These are phyloP conservation scores for Carex pumila DNA, from an alignment of 176 grass and related monocot species.

Conservation along the genomic window DNA sequence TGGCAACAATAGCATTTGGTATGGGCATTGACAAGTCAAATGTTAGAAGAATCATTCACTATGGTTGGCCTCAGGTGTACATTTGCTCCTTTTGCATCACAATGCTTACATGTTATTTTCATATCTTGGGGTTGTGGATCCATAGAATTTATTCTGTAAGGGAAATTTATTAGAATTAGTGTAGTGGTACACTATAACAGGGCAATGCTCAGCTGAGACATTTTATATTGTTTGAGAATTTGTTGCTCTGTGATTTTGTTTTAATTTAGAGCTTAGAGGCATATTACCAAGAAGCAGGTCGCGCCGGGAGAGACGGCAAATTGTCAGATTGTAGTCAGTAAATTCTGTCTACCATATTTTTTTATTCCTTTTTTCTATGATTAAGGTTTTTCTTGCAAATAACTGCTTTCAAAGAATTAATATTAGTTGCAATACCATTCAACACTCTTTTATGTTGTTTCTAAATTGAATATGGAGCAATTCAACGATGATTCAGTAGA, in stretches of 20 bases:
- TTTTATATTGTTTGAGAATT: slow-evolving; percentile 23
- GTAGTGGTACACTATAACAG: background rate
- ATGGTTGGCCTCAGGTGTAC: slow-evolving; percentile 83
- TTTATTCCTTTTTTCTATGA: background rate
- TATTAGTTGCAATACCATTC: slow-evolving; percentile 6
- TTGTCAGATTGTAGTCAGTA: slow-evolving; percentile 82
- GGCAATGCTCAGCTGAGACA: background rate
- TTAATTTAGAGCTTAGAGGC: slow-evolving; percentile 89
- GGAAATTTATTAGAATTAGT: slow-evolving; percentile 8
- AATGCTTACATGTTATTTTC: slow-evolving; percentile 8
- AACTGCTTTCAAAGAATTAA: background rate
- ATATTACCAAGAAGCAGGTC: slow-evolving; percentile 96
- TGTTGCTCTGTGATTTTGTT: slow-evolving; percentile 15
- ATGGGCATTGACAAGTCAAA: slow-evolving; percentile 98
- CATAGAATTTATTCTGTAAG: background rate
- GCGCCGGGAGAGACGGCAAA: slow-evolving; percentile 92
- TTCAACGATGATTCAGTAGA: background rate
- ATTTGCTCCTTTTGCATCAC: background rate
- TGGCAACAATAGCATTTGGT: slow-evolving; percentile 96
- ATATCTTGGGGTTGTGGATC: slow-evolving; percentile 7
- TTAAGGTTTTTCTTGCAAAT: background rate
- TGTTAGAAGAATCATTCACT: slow-evolving; percentile 95
- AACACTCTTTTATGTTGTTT: background rate
- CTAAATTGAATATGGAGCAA: background rate
- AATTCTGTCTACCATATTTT: background rate